These are phyloP conservation scores for Candida glaebosa DNA, from an alignment of 805 yeast genomes.

Conservation along the genomic window DNA sequence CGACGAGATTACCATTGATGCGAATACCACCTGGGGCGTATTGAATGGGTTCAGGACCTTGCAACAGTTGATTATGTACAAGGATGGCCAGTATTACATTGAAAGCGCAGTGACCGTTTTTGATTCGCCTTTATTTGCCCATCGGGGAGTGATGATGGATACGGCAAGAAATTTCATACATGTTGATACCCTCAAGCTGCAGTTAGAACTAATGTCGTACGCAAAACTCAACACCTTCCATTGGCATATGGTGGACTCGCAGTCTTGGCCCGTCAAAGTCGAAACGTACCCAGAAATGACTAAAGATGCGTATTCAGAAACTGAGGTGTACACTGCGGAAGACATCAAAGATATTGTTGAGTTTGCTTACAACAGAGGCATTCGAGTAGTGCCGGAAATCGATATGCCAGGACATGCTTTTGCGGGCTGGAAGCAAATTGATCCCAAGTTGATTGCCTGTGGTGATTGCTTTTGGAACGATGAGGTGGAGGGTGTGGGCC, in stretches of 20 bases:
- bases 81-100: conserved; percentile 19
- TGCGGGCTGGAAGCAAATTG: conserved; percentile 36
- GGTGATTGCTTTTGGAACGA: conserved; percentile 23
- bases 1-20: conserved; percentile 18
- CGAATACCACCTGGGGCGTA: conserved; percentile 41
- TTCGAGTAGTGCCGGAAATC: conserved; percentile 39
- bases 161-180: conserved; percentile 34
- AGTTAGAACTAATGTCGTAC: conserved; percentile 36
- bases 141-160: conserved; percentile 40
- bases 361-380: conserved; percentile 34
- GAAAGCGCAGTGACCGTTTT: conserved; percentile 30
- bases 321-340: conserved; percentile 24
- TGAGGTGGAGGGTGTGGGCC: conserved; percentile 15
- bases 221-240: conserved; percentile 38
- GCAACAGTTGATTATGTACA: conserved; percentile 35
- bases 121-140: conserved; percentile 34
- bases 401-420: conserved; percentile 42
- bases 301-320: conserved; percentile 32
- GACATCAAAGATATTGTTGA: conserved; percentile 25
- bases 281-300: conserved; percentile 33
- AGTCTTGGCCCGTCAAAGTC: conserved; percentile 38
- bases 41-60: conserved; percentile 38
- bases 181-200: conserved; percentile 23
- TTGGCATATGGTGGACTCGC: conserved; percentile 39
- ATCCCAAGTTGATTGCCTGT: conserved; percentile 27